Evolutionary conservation across 306 rosid genomes (phyloP), one percentile per base, ranked within the genome.

Genomic region (Vigna reflexopilosa): DNA sequence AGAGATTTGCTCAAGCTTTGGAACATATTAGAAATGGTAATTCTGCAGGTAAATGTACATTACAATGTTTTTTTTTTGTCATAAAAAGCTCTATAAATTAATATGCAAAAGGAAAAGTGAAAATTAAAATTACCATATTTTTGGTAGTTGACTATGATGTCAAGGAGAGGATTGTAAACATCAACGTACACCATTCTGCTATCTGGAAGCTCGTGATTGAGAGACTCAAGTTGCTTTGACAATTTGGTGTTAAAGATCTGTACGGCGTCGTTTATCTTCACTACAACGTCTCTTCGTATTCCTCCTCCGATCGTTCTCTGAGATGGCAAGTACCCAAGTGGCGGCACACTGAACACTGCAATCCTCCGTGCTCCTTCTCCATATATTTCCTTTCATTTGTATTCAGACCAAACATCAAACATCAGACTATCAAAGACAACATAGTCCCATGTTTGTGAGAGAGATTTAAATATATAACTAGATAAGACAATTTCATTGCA

Each of bases 231-330:
- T 1, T 12, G 20, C 36, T 67, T 40, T 17, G 68, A 24, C 26
- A 90, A 58, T 30, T 88, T 90, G 36, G 24, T 5, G 78, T 90
- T 90, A 72, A 86, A 88, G 4, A 88, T 19, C 49, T 14, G 32
- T 1, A 87, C 83, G 11, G 90, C 90, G 6, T 42, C 72, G 26
- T 88, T 88, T 59, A 80, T 50, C 0, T 83, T 67, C 19, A 79
- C 82, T 1, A 82, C 87, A 20, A 90, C 83, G 1, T 26, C 24
- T 78, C 95, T 88, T 10, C 11, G 34, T 12, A 64, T 8, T 62
- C 95, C 95, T 36, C 95, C 93, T 0, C 73, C 88, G 5, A 78
- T 7, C 1, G 95, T 90, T 82, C 95, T 88, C 67, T 88, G 95
- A 7, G 85, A 88, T 0, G 93, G 95, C 22, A 90, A 75, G 69